A percentile compares a stretch with the other conserved stretches of the same genome.
Evolutionary conservation across 495 filamentous ascomycete species (phyloP).

Genomic region (Penicillium canescens): DNA sequence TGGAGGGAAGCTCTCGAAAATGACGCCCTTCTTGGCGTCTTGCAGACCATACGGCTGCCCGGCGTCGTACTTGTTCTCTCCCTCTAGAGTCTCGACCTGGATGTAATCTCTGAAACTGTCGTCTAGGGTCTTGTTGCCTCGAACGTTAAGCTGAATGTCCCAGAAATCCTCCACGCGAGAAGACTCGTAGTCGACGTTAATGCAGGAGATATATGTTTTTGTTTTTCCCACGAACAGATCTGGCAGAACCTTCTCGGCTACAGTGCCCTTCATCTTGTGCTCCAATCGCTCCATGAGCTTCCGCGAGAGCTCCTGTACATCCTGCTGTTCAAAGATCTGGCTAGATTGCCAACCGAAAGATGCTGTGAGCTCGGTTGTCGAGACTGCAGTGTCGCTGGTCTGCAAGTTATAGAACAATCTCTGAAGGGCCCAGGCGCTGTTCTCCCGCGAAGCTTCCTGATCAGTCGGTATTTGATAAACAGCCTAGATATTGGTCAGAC

Average conservation of each 20-base stretch:
- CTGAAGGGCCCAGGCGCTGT: conserved; percentile 93
- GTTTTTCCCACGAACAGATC: conserved; percentile 94
- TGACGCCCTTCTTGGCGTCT: conserved; percentile 96
- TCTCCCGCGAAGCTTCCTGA: conserved; percentile 72
- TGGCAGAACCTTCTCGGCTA: conserved; percentile 86
- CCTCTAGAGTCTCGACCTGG: conserved; percentile 92
- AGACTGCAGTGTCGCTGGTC: conserved; percentile 75
- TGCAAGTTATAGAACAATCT: conserved; percentile 93
- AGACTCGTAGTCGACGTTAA: conserved; percentile 96
- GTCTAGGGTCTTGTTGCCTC: conserved; percentile 86
- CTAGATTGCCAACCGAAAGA: conserved; percentile 98
- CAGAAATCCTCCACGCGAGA: conserved; percentile 96
- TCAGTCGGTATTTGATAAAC: conserved; percentile 95
- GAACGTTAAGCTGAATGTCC: conserved; percentile 97
- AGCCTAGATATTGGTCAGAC: conserved; percentile 55
- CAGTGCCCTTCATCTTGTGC: conserved; percentile 95
- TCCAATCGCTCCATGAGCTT: conserved; percentile 97
- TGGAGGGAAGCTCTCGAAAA: conserved; percentile 93
- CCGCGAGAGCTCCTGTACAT: conserved; percentile 94
- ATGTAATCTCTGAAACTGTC: conserved; percentile 97
- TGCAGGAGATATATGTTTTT: conserved; percentile 98
- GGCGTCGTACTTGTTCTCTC: conserved; percentile 97
- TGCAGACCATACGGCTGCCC: conserved; percentile 85
- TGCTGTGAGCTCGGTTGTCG: conserved; percentile 87
- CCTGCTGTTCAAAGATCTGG: conserved; percentile 98